Percentiles rank a stretch among this genome's conserved stretches.
Conservation (phyloP, 768 basidiomycete species). For the Suillus paluster region DNA sequence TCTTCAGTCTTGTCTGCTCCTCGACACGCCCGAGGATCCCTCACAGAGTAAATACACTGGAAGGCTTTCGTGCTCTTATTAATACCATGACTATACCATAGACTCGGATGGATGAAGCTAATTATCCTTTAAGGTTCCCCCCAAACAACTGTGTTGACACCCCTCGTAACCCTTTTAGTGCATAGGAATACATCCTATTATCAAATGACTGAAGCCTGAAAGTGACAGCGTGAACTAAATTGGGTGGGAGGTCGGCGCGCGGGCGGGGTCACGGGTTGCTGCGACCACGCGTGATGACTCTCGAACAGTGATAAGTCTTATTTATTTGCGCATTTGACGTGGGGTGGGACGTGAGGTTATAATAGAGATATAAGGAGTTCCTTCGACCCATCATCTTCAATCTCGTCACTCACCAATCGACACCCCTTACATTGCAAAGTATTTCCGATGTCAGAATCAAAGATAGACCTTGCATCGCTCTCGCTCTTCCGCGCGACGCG, state of each 20-base stretch:
- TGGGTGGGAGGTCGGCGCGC: not conserved
- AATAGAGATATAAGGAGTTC: conserved; percentile 4
- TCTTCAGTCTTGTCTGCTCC: no score
- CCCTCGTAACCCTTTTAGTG: not conserved
- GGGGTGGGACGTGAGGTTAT: not conserved
- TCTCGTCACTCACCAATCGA: not conserved
- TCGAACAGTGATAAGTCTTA: not conserved
- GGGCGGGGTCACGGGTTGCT: not conserved
- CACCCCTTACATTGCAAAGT: not conserved
- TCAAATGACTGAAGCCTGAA: not conserved
- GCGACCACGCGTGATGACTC: not conserved
- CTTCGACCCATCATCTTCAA: not conserved
- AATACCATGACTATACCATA: no score
- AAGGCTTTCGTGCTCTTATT: no score
- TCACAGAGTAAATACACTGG: no score
- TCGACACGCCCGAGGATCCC: no score
- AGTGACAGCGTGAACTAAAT: not conserved
- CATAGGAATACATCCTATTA: not conserved
- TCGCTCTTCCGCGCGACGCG: conserved; percentile 54
- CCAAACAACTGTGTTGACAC: not conserved
- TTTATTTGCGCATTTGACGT: conserved; percentile 1
- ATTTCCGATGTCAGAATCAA: not conserved
- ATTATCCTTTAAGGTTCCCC: no score
- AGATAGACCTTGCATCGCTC: conserved; percentile 27
- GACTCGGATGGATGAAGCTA: no score